Base-by-base conservation (phyloP, 2,329 filamentous ascomycete genomes). In the Hypomyces perniciosus region DNA sequence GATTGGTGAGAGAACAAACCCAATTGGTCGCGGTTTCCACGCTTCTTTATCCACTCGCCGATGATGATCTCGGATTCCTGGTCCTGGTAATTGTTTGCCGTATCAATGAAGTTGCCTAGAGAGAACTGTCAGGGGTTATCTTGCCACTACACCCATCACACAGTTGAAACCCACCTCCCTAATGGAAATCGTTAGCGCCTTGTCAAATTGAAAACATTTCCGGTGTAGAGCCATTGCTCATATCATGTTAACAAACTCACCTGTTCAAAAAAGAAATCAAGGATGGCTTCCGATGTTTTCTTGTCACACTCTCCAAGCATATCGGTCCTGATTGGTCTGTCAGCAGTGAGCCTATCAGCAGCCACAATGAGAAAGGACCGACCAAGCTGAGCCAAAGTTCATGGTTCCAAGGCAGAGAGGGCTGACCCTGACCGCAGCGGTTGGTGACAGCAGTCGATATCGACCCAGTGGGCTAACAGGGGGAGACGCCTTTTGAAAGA, bases 31-130 rank as follows among this genome's bases (percentile, higher is more conserved):
- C 86, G 77, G 53, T 79, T 79, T n/a, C 76, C 73, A 8, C 81
- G 77, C 54, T 76, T 75, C 59, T 75, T 72, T 80, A 86, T 84
- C 84, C 85, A 89, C 57, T 85, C 82, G 34, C 85, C 85, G 51
- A 89, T 71, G 79, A 84, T 85, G 47, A 61, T 65, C 65, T 88
- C 85, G 1, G 79, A 80, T 63, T 86, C 75, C 53, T 72, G 73
- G 49, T 73, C 68, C 58, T 86, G 84, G 67, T 88, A 88, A 64
- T 83, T 84, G 68, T 82, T 85, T 52, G 83, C 61, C 0, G 83
- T 87, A 63, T 89, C 86, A 61, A 89, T 83, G 65, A 89, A 88
- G 68, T 89, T 89, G 27, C 86, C 85, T 52, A 35, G 20, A n/a
- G 27, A 41, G 7, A n/a, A 43, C 26, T 34, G 13, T 30, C 8